phyloP scores from a whole-genome alignment of 73 alveolate species.

The Paramecium sonneborni region DNA sequence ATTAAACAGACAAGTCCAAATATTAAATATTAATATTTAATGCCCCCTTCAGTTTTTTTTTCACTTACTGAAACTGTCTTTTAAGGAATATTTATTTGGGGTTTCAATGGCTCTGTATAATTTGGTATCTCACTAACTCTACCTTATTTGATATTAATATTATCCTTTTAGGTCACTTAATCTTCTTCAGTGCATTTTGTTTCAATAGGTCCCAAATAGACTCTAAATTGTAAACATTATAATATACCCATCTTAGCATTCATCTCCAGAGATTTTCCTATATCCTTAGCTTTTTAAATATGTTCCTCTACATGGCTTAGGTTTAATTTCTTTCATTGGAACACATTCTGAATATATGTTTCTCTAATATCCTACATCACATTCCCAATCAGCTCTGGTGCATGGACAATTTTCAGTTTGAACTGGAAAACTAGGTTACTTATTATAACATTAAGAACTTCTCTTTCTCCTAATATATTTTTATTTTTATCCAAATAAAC shows the following conservation, averaged over 20 bases:
- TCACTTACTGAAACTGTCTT: neutral
- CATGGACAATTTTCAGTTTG: slow-evolving; percentile 79
- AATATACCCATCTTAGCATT: slow-evolving; percentile 79
- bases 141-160: neutral
- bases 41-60: neutral
- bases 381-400: slow-evolving; percentile 86
- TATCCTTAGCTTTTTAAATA: slow-evolving; percentile 75
- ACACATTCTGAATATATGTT: slow-evolving; percentile 59
- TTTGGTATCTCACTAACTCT: neutral
- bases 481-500: slow-evolving; percentile 81
- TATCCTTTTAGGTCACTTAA: slow-evolving; percentile 9
- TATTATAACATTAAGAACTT: slow-evolving; percentile 78
- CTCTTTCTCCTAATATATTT: slow-evolving; percentile 82
- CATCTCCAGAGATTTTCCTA: slow-evolving; percentile 86
- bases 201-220: slow-evolving; percentile 15
- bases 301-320: slow-evolving; percentile 69
- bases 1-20: neutral
- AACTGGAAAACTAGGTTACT: slow-evolving; percentile 55
- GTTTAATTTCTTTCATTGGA: slow-evolving; percentile 47
- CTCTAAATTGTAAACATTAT: neutral
- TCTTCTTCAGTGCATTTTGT: slow-evolving; percentile 7
- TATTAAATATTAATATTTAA: neutral
- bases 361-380: slow-evolving; percentile 81
- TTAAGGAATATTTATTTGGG: neutral
- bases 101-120: neutral